phyloP scores from a whole-genome alignment of 2,329 filamentous ascomycete genomes.

The Fusarium duplospermum region DNA sequence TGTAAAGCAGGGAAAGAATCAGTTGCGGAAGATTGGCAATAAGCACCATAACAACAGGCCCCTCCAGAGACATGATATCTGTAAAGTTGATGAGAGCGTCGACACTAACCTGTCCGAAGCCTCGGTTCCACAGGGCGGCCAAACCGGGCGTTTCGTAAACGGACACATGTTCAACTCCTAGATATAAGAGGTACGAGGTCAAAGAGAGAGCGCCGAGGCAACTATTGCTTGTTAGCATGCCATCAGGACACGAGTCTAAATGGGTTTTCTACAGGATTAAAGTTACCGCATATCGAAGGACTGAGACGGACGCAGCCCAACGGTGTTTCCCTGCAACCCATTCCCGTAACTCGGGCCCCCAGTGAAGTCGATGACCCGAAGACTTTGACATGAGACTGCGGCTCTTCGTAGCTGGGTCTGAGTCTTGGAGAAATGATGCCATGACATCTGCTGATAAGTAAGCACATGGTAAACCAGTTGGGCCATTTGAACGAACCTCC shows the following conservation, averaged over 20 bases:
- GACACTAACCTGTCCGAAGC: not conserved
- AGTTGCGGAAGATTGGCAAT: conserved; percentile 1
- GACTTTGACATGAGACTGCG: not conserved
- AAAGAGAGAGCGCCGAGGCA: not conserved
- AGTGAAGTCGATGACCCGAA: not conserved
- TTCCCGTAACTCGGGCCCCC: not conserved
- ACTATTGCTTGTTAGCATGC: not conserved
- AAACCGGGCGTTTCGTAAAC: not conserved
- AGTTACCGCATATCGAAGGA: not conserved
- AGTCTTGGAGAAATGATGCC: not conserved
- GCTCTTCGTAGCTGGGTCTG: not conserved
- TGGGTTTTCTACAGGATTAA: not conserved
- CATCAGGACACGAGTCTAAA: not conserved
- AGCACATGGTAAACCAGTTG: not conserved
- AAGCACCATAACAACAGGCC: not conserved
- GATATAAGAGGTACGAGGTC: not conserved
- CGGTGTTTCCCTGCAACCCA: not conserved
- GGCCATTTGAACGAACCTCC: not conserved
- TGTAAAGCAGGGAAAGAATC: not conserved
- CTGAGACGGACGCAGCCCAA: not conserved
- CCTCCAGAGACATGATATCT: not conserved
- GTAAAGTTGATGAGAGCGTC: not conserved
- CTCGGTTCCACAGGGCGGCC: not conserved
- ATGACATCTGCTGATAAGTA: not conserved
- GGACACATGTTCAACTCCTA: not conserved